Evolutionary conservation across 495 filamentous ascomycete genomes (phyloP), one percentile per base, ranked within the genome.

Genomic region (Aspergillus kassunensis): DNA sequence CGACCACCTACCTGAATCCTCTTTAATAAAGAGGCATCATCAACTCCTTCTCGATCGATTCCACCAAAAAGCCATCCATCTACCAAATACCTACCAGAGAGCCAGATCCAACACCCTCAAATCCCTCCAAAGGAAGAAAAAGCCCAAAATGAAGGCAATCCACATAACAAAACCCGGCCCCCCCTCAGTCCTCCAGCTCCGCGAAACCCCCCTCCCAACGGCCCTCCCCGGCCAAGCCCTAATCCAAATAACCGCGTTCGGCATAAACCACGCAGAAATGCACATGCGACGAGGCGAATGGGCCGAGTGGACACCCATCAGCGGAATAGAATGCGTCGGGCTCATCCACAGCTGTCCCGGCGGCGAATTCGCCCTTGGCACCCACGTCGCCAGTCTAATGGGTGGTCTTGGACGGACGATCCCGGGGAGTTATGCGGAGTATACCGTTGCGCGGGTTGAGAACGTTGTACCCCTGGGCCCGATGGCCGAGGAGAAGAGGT

Each of bases 211-310:
- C 24, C 24, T 9, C 24, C 24, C 9, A 27, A 4, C 24, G 9
- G 9, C 24, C 24, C n/a, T n/a, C n/a, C n/a, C n/a, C n/a, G 72
- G 69, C n/a, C 56, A 71, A 34, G 74, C 63, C 0, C 36, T 73
- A 0, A 70, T 78, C 45, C 33, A 59, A 24, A 57, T 79, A 51
- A 64, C 66, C 43, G 70, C 76, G 21, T 76, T 78, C 51, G 74
- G 76, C 8, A 41, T 77, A 35, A 77, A 79, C 51, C 71, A 76
- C 57, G 74, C 74, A n/a, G 73, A 79, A 54, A 73, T 72, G 65
- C 70, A 75, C 60, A 74, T 77, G 74, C 71, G 76, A 25, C 64
- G 63, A 44, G 74, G 76, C n/a, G 73, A 79, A 62, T 77, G 74
- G 74, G 69, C 60, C 48, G 74, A 75, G 40, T 71, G 58, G 53